phyloP scores from a whole-genome alignment of 1,284 basidiomycete species.

The Cryptococcus sp. region DNA sequence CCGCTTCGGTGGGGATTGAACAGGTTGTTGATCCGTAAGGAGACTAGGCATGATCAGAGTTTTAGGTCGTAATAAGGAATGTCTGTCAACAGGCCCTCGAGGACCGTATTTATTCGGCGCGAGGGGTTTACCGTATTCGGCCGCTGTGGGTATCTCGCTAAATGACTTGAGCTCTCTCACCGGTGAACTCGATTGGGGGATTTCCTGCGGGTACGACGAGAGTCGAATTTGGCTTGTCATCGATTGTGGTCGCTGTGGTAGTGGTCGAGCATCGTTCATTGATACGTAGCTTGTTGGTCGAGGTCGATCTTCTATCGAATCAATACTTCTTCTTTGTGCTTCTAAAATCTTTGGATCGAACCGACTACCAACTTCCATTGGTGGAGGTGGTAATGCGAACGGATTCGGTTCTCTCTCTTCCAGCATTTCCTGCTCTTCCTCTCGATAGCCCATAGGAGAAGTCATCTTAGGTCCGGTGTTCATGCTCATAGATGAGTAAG shows the following conservation, averaged over 20 bases:
- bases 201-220: not conserved
- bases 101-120: constrained; percentile 24
- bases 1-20: constrained; percentile 1
- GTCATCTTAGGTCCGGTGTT: constrained; percentile 1
- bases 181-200: not conserved
- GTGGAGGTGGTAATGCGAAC: constrained; percentile 41
- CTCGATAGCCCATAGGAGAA: not conserved
- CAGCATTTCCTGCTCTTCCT: constrained; percentile 10
- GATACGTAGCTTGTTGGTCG: not conserved
- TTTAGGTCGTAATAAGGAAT: constrained; percentile 36
- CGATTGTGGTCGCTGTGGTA: not conserved
- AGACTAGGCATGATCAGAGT: constrained; percentile 42
- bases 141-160: constrained; percentile 32
- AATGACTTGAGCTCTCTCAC: constrained; percentile 1
- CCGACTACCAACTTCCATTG: constrained; percentile 27
- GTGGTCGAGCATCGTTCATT: not conserved
- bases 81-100: constrained; percentile 10
- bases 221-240: not conserved
- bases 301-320: not conserved
- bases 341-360: constrained; percentile 40
- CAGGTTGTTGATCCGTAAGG: constrained; percentile 14
- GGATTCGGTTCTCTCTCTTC: constrained; percentile 29
- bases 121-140: constrained; percentile 35
- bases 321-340: constrained; percentile 11
- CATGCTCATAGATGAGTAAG: not conserved